Percentiles rank a stretch among this genome's conserved stretches.
These are phyloP conservation scores for Eucalyptus victrix DNA, from an alignment of 345 rosid species.

Conservation along the genomic window DNA sequence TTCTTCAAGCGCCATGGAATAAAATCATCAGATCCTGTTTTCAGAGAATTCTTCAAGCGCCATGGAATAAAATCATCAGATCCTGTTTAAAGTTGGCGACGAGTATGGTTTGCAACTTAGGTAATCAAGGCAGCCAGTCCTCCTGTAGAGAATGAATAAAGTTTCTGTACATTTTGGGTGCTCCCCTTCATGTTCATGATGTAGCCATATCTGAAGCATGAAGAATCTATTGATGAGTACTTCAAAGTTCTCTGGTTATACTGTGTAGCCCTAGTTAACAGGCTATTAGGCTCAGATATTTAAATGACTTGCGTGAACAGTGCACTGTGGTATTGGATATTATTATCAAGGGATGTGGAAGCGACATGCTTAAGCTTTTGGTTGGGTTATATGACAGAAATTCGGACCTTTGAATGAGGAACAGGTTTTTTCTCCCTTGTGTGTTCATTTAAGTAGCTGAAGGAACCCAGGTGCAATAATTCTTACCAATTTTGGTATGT, in stretches of 20 bases:
- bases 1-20: constrained; percentile 75
- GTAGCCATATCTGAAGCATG: neutral
- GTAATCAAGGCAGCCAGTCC: neutral
- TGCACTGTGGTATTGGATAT: neutral
- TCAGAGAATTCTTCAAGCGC: constrained; percentile 91
- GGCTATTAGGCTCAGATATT: neutral
- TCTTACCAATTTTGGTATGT: neutral
- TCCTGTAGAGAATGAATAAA: neutral
- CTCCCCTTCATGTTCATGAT: neutral
- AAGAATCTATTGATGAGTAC: neutral
- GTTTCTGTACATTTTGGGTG: neutral
- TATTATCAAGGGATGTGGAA: neutral
- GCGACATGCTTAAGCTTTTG: neutral
- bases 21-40: constrained; percentile 9
- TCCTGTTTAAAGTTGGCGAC: neutral
- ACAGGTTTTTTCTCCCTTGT: neutral
- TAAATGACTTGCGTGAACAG: neutral
- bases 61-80: constrained; percentile 34
- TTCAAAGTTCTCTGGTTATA: neutral
- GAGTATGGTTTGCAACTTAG: neutral
- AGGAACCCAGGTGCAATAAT: neutral
- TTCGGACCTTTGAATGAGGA: neutral
- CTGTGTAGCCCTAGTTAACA: neutral
- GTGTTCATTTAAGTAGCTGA: neutral
- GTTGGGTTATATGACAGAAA: neutral